Conservation (phyloP, 1,284 basidiomycete species). For the Quambalaria eucalypti region DNA sequence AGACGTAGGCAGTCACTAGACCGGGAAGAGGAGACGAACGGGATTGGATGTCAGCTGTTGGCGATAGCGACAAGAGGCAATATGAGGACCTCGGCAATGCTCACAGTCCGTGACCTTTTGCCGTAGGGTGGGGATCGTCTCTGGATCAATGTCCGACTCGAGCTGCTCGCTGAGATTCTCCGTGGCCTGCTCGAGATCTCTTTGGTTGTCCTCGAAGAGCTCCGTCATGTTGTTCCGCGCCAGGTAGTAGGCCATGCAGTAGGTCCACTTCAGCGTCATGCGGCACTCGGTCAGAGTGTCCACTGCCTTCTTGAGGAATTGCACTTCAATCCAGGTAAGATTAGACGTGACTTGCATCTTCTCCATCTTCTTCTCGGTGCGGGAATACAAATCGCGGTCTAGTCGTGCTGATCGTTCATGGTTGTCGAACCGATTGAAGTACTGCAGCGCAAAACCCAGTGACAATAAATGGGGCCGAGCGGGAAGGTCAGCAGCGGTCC, state of each 20-base stretch:
- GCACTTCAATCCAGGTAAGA: conserved; percentile 95
- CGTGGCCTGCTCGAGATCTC: conserved; percentile 86
- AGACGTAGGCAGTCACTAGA: conserved; percentile 70
- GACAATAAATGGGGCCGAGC: background rate
- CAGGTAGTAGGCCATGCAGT: conserved; percentile 96
- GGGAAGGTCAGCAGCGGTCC: background rate
- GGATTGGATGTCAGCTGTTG: too few species aligned
- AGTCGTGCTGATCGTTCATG: conserved; percentile 96
- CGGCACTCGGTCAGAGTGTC: conserved; percentile 74
- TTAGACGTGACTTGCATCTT: conserved; percentile 88
- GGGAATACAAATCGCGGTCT: conserved; percentile 78
- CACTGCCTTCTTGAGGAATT: conserved; percentile 95
- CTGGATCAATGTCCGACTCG: conserved; percentile 78
- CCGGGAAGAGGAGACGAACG: too few species aligned
- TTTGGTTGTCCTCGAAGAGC: conserved; percentile 93
- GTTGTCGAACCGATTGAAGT: conserved; percentile 66
- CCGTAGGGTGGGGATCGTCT: conserved; percentile 69
- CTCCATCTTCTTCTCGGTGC: conserved; percentile 99
- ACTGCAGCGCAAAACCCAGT: conserved; percentile 25
- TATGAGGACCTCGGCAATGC: too few species aligned
- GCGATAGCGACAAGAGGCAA: background rate
- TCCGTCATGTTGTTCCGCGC: conserved; percentile 83
- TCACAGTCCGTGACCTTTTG: conserved; percentile 91
- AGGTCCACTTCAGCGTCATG: conserved; percentile 97
- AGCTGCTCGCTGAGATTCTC: conserved; percentile 87